Evolutionary conservation across 2,329 filamentous ascomycete genomes (phyloP).

Genomic region (Pyrenochaeta sp.): DNA sequence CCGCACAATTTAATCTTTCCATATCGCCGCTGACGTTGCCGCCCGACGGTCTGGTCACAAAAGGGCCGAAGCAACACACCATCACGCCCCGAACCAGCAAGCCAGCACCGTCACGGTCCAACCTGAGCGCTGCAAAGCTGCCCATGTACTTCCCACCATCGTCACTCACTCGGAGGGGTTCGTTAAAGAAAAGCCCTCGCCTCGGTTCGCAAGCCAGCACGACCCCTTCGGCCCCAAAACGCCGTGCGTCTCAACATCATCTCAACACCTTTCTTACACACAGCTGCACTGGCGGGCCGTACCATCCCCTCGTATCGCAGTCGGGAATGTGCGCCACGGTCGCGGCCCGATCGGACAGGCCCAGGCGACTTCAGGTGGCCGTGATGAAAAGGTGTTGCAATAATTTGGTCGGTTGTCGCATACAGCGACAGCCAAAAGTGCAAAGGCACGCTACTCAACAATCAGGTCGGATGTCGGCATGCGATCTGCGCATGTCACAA

Average conservation of each 20-base stretch:
- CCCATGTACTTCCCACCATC: neutral
- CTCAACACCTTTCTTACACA: neutral
- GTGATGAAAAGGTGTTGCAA: too few species aligned
- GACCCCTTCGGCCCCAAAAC: neutral
- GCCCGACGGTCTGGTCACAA: neutral
- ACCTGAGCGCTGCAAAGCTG: slow-evolving; percentile 1
- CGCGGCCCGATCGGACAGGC: neutral
- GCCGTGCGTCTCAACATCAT: neutral
- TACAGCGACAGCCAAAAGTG: too few species aligned
- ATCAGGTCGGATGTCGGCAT: neutral
- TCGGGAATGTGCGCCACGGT: neutral
- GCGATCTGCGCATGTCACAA: neutral
- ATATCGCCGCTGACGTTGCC: too few species aligned
- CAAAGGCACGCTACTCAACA: neutral
- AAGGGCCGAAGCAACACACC: slow-evolving; percentile 5
- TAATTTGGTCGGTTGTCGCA: too few species aligned
- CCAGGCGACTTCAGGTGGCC: neutral
- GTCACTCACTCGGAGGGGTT: neutral
- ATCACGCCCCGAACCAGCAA: neutral
- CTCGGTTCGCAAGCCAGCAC: too few species aligned
- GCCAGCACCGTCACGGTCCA: neutral
- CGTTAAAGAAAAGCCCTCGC: too few species aligned
- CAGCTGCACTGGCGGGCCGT: neutral
- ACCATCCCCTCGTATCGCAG: neutral
- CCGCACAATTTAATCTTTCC: too few species aligned